Evolutionary conservation across 257 asterid genomes (phyloP).

Genomic region (Ligustrum vulgare): DNA sequence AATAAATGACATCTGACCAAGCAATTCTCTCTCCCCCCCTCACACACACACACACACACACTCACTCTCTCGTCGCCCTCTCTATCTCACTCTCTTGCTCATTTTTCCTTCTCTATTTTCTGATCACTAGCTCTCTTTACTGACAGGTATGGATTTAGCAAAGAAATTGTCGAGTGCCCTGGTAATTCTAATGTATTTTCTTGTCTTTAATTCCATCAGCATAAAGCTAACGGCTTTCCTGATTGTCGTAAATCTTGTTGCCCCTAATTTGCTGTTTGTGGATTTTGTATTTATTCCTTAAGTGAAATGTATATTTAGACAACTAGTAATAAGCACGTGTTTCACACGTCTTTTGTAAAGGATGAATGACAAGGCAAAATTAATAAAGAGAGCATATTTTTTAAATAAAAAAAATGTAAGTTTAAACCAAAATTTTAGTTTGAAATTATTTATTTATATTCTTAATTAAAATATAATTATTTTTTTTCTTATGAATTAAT

Average conservation of each 20-base stretch:
- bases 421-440: no score
- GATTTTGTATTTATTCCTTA: slow-evolving; percentile 3
- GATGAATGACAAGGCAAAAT: no score
- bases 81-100: slow-evolving; percentile 1
- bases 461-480: no score
- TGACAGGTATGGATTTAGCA: slow-evolving; percentile 87
- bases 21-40: neutral
- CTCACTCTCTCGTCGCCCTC: neutral
- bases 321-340: no score
- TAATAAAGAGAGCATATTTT: no score
- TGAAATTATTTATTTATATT: no score
- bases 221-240: slow-evolving; percentile 11
- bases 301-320: neutral
- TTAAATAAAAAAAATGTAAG: no score
- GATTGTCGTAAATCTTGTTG: slow-evolving; percentile 9
- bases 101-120: slow-evolving; percentile 4
- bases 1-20: neutral
- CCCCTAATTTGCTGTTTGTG: slow-evolving; percentile 1
- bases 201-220: neutral
- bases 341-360: no score
- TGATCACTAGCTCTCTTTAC: slow-evolving; percentile 34
- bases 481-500: no score
- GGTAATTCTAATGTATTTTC: slow-evolving; percentile 48
- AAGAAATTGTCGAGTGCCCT: slow-evolving; percentile 86
- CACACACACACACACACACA: neutral